phyloP scores from a whole-genome alignment of 139 green algal species.

The Chlamydomonas sphaeroides region DNA sequence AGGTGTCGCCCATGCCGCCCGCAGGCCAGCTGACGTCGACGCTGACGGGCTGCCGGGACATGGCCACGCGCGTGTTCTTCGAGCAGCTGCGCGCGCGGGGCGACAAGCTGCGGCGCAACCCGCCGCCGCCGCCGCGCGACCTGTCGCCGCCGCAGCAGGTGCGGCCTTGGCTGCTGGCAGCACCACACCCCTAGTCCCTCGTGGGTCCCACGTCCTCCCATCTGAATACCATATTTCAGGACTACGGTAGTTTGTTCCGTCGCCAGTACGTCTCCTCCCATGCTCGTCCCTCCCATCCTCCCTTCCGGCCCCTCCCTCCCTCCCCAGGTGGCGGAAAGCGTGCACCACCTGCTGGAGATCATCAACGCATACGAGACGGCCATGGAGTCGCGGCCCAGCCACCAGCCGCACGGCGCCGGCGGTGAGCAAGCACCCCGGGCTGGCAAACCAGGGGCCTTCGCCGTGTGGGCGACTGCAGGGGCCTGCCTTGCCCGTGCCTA shows the following conservation, averaged over 20 bases:
- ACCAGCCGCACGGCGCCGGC: too few relatives aligned
- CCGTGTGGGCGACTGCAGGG: too few relatives aligned
- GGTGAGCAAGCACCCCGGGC: too few relatives aligned
- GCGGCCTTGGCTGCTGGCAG: background rate
- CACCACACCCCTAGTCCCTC: too few relatives aligned
- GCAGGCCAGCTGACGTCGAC: conserved; percentile 49
- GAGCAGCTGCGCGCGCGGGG: conserved; percentile 74
- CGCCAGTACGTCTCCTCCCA: too few relatives aligned
- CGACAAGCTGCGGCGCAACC: conserved; percentile 75
- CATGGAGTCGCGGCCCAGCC: conserved; percentile 45
- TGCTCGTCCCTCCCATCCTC: background rate
- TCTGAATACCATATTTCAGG: background rate
- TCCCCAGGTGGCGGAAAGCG: conserved; percentile 68
- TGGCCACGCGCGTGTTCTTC: conserved; percentile 69
- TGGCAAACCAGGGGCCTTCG: too few relatives aligned
- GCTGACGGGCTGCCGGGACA: conserved; percentile 59
- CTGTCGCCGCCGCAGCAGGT: conserved; percentile 76
- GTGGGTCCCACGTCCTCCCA: too few relatives aligned
- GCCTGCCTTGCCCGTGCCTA: too few relatives aligned
- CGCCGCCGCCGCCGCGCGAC: conserved; percentile 72
- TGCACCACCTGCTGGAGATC: conserved; percentile 73
- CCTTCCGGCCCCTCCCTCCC: background rate
- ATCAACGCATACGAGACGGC: conserved; percentile 70
- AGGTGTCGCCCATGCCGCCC: too few relatives aligned
- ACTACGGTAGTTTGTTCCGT: background rate